Evolutionary conservation across 345 rosid genomes (phyloP).

Genomic region (Salix dunnii): DNA sequence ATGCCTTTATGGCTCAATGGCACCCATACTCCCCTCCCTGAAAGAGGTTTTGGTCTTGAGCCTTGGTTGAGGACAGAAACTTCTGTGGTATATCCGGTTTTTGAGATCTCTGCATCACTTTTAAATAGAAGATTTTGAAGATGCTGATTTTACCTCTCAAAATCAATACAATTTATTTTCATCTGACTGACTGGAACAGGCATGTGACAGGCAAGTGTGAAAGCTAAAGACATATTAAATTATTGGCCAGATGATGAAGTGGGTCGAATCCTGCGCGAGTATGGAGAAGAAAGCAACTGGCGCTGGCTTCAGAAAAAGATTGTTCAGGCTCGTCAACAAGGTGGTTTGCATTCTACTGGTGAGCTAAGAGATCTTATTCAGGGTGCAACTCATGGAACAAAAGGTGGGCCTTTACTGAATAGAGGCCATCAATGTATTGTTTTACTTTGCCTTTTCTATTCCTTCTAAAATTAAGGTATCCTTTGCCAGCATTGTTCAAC

Average conservation of each 20-base stretch:
- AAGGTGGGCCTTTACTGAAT: conserved; percentile 38
- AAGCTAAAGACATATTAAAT: conserved; percentile 79
- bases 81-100: not conserved
- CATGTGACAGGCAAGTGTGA: conserved; percentile 61
- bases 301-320: conserved; percentile 58
- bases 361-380: conserved; percentile 69
- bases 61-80: not conserved
- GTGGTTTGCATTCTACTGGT: conserved; percentile 84
- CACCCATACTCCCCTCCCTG: not conserved
- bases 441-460: not conserved
- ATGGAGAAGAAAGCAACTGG: conserved; percentile 93
- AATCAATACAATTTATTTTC: not conserved
- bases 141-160: conserved; percentile 2
- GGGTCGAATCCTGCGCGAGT: conserved; percentile 67
- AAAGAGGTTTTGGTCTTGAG: too few species aligned
- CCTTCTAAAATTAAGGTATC: not conserved
- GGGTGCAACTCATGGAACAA: conserved; percentile 35
- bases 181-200: conserved; percentile 29
- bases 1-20: not conserved
- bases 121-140: not conserved
- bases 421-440: not conserved
- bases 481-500: not conserved
- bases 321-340: conserved; percentile 54
- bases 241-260: conserved; percentile 82
- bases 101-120: not conserved